phyloP scores from a whole-genome alignment of 2,329 filamentous ascomycete genomes.

The Calonectria pseudoreteaudii region DNA sequence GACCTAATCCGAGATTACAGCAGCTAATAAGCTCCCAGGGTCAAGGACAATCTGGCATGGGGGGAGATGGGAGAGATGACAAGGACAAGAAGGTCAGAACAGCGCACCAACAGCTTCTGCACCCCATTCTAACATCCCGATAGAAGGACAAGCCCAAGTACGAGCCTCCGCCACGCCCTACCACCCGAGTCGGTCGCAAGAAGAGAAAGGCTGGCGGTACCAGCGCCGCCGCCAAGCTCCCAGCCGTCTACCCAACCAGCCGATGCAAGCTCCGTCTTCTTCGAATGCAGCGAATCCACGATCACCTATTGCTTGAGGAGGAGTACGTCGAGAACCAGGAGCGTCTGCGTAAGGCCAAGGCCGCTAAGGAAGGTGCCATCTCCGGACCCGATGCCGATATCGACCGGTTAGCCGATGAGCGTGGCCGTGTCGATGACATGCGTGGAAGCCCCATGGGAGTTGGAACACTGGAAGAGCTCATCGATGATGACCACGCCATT shows the following conservation, averaged over 20 bases:
- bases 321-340: slow-evolving; percentile 99
- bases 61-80: slow-evolving; percentile 83
- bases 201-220: slow-evolving; percentile 97
- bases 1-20: not conserved
- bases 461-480: slow-evolving; percentile 97
- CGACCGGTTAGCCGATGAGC: slow-evolving; percentile 94
- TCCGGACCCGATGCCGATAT: slow-evolving; percentile 77
- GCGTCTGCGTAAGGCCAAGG: slow-evolving; percentile 91
- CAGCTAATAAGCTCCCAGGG: slow-evolving; percentile 63
- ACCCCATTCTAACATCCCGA: slow-evolving; percentile 36
- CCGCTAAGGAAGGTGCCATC: slow-evolving; percentile 75
- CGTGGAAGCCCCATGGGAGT: slow-evolving; percentile 98
- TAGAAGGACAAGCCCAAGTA: slow-evolving; percentile 99
- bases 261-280: slow-evolving; percentile 97
- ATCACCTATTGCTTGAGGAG: slow-evolving; percentile 95
- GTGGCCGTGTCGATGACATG: slow-evolving; percentile 97
- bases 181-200: slow-evolving; percentile 96
- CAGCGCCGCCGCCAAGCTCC: slow-evolving; percentile 94
- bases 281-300: slow-evolving; percentile 98
- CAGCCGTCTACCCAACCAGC: slow-evolving; percentile 92
- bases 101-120: not conserved
- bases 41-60: slow-evolving; percentile 90
- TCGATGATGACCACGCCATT: slow-evolving; percentile 98
- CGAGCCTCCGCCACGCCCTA: slow-evolving; percentile 96
- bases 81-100: slow-evolving; percentile 90